These are phyloP conservation scores for Silybum marianum DNA, from an alignment of 129 eudicot species.

Conservation along the genomic window DNA sequence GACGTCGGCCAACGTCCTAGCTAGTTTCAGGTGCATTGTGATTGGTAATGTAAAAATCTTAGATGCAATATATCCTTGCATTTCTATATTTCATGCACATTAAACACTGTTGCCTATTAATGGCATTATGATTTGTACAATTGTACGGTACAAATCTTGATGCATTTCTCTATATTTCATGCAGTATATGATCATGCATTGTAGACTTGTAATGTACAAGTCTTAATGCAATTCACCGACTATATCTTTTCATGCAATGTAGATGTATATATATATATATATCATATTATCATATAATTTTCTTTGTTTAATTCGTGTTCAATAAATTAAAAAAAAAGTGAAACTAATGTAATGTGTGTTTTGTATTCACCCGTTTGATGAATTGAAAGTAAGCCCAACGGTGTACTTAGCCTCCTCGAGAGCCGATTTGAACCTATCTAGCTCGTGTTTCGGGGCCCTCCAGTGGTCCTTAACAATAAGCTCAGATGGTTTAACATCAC, in stretches of 20 bases:
- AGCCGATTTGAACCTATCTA: conserved; percentile 50
- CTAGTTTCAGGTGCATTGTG: no score
- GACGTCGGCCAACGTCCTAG: no score
- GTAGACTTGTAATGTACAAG: neutral
- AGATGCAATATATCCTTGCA: neutral
- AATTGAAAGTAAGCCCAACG: conserved; percentile 66
- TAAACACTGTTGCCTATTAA: neutral
- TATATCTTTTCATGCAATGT: neutral
- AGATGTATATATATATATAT: no score
- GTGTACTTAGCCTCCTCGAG: conserved; percentile 63
- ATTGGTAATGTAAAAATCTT: neutral
- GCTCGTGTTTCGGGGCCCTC: conserved; percentile 26
- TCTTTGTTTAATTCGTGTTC: neutral
- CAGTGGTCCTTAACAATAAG: conserved; percentile 51
- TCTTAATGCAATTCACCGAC: neutral
- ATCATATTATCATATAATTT: neutral
- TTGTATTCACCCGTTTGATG: conserved; percentile 47
- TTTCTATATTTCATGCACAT: neutral
- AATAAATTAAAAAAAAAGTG: neutral
- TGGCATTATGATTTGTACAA: neutral
- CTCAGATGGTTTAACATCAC: conserved; percentile 62
- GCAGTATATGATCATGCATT: neutral
- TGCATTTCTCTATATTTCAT: no score
- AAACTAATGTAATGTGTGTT: neutral
- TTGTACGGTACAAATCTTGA: no score